Base-by-base conservation (phyloP, 139 green algal species). In the Micractinium conductrix region DNA sequence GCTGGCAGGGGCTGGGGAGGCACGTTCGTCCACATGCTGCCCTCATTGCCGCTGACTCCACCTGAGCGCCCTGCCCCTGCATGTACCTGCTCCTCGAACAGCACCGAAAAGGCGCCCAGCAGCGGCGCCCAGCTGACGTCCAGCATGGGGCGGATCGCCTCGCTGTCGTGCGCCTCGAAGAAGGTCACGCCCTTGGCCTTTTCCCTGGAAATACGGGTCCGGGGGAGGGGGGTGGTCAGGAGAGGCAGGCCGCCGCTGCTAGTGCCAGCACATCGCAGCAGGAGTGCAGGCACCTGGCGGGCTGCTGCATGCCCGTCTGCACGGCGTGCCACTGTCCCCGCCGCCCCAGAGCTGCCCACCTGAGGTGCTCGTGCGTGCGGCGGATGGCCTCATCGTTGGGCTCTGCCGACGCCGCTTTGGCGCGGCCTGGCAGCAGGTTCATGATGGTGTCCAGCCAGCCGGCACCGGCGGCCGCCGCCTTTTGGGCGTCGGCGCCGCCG, bases 91-190 rank as follows among this genome's bases (percentile, higher is more conserved):
- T 95, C 92, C 85, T 98, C 94, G 85, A 97, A 98, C 44, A 97
- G 84, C 72, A 96, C 92, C 63, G 81, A 60, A 76, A 99, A 95
- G 38, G 93, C 96, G 16, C 95, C 96, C 82, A 99, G 92, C 87
- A 98, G 91, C 26, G 97, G 95, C 24, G 96, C 94, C 97, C 96
- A 99, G 33, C 92, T 88, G 22, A 96, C 93, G 85, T 99, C 95
- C 74, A 99, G 93, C 93, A 99, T 98, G 24, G 96, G 96, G 58
- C 93, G 86, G n/a, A 97, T 90, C 22, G 89, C 91, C 79, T 93
- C 92, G 35, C 79, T 84, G 71, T 97, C 93, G 7, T 84, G 92
- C 4, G 95, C 94, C 33, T 90, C 91, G 43, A 96, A 93, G 67
- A 97, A 98, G 5, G 92, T 95, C 2, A 90, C 89, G 2, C 91